These are phyloP conservation scores for Mortierella claussenii DNA, from an alignment of 192 early-diverging fungal genomes.

Conservation along the genomic window DNA sequence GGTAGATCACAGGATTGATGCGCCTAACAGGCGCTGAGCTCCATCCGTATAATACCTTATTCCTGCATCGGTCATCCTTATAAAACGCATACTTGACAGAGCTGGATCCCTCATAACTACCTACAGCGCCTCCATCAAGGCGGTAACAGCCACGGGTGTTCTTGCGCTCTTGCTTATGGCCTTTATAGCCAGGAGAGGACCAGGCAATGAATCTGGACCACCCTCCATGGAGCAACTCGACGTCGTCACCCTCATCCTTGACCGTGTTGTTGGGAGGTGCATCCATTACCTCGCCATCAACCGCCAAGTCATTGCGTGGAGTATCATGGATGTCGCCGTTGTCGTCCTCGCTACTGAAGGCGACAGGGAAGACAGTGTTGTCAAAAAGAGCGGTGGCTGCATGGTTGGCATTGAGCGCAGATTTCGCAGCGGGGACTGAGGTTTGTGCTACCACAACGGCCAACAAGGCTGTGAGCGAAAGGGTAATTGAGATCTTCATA, in stretches of 20 bases:
- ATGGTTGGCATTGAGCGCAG: neutral
- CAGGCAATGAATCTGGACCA: conserved; percentile 26
- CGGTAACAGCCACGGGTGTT: conserved; percentile 27
- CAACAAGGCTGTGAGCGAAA: conserved; percentile 16
- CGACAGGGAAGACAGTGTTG: neutral
- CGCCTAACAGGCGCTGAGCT: conserved; percentile 7
- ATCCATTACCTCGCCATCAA: neutral
- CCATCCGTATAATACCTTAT: conserved; percentile 5
- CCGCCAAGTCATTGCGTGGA: no score
- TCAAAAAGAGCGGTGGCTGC: neutral
- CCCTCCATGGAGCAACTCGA: no score
- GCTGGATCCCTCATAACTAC: conserved; percentile 18
- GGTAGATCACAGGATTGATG: conserved; percentile 30
- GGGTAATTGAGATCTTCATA: conserved; percentile 20
- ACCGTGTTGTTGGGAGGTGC: neutral
- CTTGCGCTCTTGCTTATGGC: conserved; percentile 24
- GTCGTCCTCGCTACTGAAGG: neutral
- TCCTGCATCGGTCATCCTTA: conserved; percentile 2
- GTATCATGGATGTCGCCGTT: no score
- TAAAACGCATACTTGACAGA: conserved; percentile 22
- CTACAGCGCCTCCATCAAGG: conserved; percentile 39
- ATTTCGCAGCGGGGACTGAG: neutral
- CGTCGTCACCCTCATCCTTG: neutral
- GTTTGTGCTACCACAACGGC: conserved; percentile 19
- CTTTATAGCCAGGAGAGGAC: conserved; percentile 32